Conservation (phyloP, 179 eudicot genomes). For the Beta lomatogona region DNA sequence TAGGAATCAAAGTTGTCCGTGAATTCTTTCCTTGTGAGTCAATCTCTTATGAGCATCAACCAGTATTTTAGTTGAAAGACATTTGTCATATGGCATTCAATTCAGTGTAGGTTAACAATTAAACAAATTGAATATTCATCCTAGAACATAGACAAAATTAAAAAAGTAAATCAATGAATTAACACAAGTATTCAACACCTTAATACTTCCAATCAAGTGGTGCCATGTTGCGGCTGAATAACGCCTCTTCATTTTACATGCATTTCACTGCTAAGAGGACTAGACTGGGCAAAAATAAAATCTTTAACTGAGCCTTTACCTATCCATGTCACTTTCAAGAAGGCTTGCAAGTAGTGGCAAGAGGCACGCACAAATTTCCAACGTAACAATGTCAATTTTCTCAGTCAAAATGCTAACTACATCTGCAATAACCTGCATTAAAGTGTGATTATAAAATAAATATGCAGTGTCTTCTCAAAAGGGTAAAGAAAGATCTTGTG, state of each 20-base stretch:
- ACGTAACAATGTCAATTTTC: slow-evolving; percentile 70
- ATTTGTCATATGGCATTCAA: background rate
- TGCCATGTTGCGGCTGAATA: background rate
- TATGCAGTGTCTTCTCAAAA: background rate
- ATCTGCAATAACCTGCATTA: slow-evolving; percentile 84
- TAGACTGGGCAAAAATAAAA: slow-evolving; percentile 1
- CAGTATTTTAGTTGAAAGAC: background rate
- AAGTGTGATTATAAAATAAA: slow-evolving; percentile 16
- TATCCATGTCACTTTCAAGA: slow-evolving; percentile 81
- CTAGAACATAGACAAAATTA: background rate
- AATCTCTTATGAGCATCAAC: background rate
- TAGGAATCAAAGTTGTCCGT: no score
- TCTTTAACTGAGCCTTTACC: slow-evolving; percentile 41
- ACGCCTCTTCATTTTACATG: background rate
- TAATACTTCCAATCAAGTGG: background rate
- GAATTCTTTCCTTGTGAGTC: no score
- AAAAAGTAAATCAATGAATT: background rate
- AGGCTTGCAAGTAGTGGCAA: slow-evolving; percentile 78
- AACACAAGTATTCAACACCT: background rate
- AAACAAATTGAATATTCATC: background rate
- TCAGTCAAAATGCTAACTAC: slow-evolving; percentile 70
- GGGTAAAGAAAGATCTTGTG: background rate
- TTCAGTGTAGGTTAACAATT: background rate
- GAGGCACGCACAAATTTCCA: slow-evolving; percentile 78
- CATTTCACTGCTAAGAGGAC: background rate